Evolutionary conservation across 768 basidiomycete genomes (phyloP), one percentile per base, ranked within the genome.

Genomic region (Kwoniella dejecticola): DNA sequence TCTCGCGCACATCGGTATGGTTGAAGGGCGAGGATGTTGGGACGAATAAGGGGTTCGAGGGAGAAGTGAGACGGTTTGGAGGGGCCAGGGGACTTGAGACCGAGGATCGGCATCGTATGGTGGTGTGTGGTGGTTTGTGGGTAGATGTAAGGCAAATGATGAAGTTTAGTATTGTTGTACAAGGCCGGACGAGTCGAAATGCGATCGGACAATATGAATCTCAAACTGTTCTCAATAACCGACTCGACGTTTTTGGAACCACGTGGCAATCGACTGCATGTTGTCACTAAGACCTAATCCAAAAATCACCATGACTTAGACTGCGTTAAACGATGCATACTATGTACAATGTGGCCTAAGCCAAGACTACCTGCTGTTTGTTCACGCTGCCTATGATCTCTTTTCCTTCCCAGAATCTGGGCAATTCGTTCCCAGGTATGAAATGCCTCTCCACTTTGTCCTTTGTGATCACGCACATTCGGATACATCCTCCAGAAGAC

Each of bases 1-100:
- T 99, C 95, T 47, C 96, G 83, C 0, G 96, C 96, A 71, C 93
- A 97, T 29, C 94, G 87, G 79, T 99, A 98, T 0, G 96, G 96
- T 48, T 87, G 86, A 13, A 99, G 82, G 0, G 90, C 81, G 48
- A 96, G 88, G 71, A 99, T 94, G 74, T 98, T 99, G 1, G 91
- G 88, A n/a, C 94, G 84, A 68, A 97, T 89, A 56, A 90, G 88
- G 31, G 81, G 79, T 79, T 90, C 87, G 60, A 98, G 87, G 70
- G 86, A 82, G 74, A 96, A 98, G 79, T 96, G 94, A 1, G 85
- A 77, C 0, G 94, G 91, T 36, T 83, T 82, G 21, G 77, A 69
- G 6, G 77, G 77, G 24, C 72, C 76, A 38, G 69, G 67, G 19
- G 64, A 60, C 66, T 72, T 74, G 17, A 79, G 60, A 29, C 77